phyloP scores from a whole-genome alignment of 140 eudicot species.

The Senecio squalidus region DNA sequence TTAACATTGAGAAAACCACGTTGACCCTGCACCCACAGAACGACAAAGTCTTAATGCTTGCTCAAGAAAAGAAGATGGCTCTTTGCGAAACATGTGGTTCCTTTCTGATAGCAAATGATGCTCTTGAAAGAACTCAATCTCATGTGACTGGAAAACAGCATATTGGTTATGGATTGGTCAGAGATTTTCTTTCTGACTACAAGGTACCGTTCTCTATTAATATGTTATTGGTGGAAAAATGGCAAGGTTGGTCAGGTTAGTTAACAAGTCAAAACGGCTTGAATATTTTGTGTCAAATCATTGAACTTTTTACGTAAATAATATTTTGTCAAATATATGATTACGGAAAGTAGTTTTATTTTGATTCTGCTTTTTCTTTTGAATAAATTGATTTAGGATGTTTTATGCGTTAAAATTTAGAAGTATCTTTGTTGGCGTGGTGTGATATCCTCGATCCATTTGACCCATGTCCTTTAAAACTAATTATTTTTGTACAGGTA shows the following conservation, averaged over 20 bases:
- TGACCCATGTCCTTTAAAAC: too few relatives aligned
- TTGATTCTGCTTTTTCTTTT: too few relatives aligned
- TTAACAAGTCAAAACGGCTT: background rate
- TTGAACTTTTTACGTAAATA: too few relatives aligned
- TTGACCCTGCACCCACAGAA: constrained; percentile 73
- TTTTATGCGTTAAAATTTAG: too few relatives aligned
- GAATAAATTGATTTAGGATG: too few relatives aligned
- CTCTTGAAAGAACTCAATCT: constrained; percentile 92
- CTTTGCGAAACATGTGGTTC: constrained; percentile 97
- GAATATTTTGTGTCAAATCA: background rate
- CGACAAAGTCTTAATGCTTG: constrained; percentile 57
- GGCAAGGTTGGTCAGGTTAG: background rate
- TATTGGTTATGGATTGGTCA: constrained; percentile 84
- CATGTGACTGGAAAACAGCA: constrained; percentile 98
- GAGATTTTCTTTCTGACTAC: constrained; percentile 70
- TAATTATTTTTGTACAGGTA: too few relatives aligned
- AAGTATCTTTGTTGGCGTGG: too few relatives aligned
- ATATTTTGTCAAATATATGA: too few relatives aligned
- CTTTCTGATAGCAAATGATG: constrained; percentile 90
- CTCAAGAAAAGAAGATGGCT: constrained; percentile 98
- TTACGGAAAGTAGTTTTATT: too few relatives aligned
- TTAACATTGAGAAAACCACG: constrained; percentile 72
- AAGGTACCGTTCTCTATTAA: constrained; percentile 38
- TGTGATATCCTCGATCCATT: too few relatives aligned
- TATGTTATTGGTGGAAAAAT: background rate